Base-by-base conservation (phyloP, 306 rosid genomes). In the Nissolia schottii region DNA sequence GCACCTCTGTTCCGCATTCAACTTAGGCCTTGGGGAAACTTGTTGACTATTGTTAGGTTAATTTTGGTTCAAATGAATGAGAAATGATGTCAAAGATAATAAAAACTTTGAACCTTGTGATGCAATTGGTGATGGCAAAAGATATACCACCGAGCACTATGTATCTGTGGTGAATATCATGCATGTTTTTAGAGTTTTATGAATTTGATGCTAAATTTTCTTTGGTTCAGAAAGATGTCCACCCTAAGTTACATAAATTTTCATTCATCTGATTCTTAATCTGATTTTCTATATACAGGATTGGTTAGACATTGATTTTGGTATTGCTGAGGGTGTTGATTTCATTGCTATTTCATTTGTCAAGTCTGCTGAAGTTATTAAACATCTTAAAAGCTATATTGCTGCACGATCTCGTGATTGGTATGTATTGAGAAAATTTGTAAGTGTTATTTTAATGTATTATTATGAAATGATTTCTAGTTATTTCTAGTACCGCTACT, bases 301-400 rank as follows among this genome's bases (percentile, higher is more conserved):
- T 80, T 95, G 99, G 99, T 72, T 95, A 90, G 99, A 95, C 83
- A 91, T 95, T 7, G 99, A 95, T 87, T 95, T 91, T 68, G 99
- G 97, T 46, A 95, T 95, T 85, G 87, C 96, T 25, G 96, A 89
- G 81, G 92, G 96, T 11, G 99, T 95, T 74, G 99, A 95, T 77
- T 95, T 95, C 80, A 84, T 95, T 55, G 93, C 99, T 53, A 89
- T 95, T 76, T 95, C 97, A 34, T 95, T 95, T 84, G 99, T 95
- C 59, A 95, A 95, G 83, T 95, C 99, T 56, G 96, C 99, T 72
- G 99, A 95, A 86, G 99, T 95, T 76, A 89, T 95, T 74, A 95
- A 87, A 35, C 97, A 95, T 84, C 99, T 95, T 71, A 91, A 91
- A 80, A 95, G 99, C 85, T 95, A 95, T 76, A 81, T 95, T 56